Base-by-base conservation (phyloP, 371 early-diverging fungal genomes). In the Synchytrium microbalum region DNA sequence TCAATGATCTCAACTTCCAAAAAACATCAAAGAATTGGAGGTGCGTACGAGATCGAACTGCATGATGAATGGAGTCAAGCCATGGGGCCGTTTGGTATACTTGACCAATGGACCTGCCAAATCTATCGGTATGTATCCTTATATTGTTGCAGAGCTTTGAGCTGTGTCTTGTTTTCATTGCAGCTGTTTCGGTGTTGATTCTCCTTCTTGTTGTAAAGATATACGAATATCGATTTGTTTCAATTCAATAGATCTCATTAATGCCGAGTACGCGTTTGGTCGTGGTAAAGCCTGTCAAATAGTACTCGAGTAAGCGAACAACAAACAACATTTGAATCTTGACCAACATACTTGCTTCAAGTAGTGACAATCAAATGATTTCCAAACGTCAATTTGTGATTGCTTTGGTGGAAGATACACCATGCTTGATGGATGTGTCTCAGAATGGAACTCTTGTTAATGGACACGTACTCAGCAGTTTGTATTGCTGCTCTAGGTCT, bases 361-460 rank as follows among this genome's bases (percentile, higher is more conserved):
- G 13, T 19, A 27, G 38, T 14, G 8, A 2, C 0, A 1, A 14
- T 19, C 46, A 16, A 58, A 23, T 57, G 3, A 55, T 24, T 10
- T 62, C n/a, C 25, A 32, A 27, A 38, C n/a, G 0, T 5, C 46
- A 38, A 10, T 38, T 38, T 65, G 16, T 53, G 2, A 57, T 31
- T 25, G 23, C 24, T 13, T 5, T 62, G 58, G 56, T 58, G 2
- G 67, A 52, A 1, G 71, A 54, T 30, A 64, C 64, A 54, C 68
- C 71, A 1, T 67, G 61, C 60, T 32, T 70, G 32, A 26, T 60
- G 30, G 65, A 68, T 57, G 61, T 53, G 38, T 56, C 58, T 25
- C 8, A 46, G 13, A 67, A 68, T 38, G 71, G 71, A 8, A 70
- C 71, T 8, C 19, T 61, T 2, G 68, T 70, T 10, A 64, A 67